These are phyloP conservation scores for Bryoglossum gracile DNA, from an alignment of 495 filamentous ascomycete genomes.

Conservation along the genomic window DNA sequence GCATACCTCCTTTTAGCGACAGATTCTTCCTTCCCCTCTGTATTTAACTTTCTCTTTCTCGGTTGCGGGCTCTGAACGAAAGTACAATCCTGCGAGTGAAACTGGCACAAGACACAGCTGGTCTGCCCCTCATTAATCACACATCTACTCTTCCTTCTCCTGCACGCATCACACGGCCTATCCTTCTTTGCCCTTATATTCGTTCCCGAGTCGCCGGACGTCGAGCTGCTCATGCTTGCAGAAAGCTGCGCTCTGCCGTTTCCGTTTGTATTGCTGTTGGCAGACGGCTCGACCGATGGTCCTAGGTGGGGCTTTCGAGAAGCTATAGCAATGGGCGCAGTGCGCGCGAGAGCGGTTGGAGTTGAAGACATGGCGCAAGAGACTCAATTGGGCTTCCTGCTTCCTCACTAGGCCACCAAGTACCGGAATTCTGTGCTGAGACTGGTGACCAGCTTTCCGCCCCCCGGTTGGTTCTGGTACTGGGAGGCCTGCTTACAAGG, in stretches of 20 bases:
- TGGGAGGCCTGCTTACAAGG: neutral
- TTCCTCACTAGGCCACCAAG: slow-evolving; percentile 17
- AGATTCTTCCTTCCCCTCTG: slow-evolving; percentile 50
- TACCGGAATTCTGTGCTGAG: slow-evolving; percentile 23
- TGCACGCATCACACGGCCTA: slow-evolving; percentile 55
- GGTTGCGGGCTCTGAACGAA: slow-evolving; percentile 58
- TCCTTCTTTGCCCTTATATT: slow-evolving; percentile 36
- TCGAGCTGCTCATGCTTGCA: slow-evolving; percentile 39
- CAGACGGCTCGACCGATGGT: slow-evolving; percentile 9
- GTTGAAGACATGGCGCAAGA: slow-evolving; percentile 41
- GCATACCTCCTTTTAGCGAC: slow-evolving; percentile 50
- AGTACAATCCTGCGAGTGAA: slow-evolving; percentile 55
- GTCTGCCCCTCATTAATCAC: slow-evolving; percentile 71
- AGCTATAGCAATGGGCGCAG: slow-evolving; percentile 51
- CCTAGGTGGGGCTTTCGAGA: slow-evolving; percentile 37
- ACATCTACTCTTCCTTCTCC: slow-evolving; percentile 79
- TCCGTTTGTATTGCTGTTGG: slow-evolving; percentile 24
- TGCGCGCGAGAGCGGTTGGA: slow-evolving; percentile 41
- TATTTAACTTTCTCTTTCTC: slow-evolving; percentile 66
- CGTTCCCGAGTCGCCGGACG: slow-evolving; percentile 40
- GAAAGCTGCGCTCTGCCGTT: slow-evolving; percentile 32
- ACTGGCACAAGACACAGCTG: slow-evolving; percentile 55
- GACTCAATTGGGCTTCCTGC: slow-evolving; percentile 19
- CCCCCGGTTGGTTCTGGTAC: slow-evolving; percentile 18
- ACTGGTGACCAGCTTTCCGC: slow-evolving; percentile 19